Evolutionary conservation across 2,329 filamentous ascomycete species (phyloP), one percentile per base, ranked within the genome.

Genomic region (Scedosporium boydii): DNA sequence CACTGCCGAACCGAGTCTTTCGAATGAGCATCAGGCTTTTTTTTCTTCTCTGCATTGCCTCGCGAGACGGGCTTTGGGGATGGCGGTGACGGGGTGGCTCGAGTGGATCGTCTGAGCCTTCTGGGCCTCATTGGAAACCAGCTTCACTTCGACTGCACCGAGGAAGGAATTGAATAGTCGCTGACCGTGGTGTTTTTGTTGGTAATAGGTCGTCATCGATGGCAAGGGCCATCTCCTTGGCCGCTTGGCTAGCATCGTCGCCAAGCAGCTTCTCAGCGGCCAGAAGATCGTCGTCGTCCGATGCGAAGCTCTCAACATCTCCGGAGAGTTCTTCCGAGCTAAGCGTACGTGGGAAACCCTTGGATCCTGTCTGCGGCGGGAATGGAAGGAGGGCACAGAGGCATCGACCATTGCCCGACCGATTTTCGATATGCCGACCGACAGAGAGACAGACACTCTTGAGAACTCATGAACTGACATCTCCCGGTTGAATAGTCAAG

Each of bases 201-300:
- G 12, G 9, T 53, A 65, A 65, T 67, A 96, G 92, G 88, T 97
- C 84, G 90, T 97, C 84, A 96, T 99, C 79, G 95, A 99, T 88
- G 95, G 93, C 91, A 99, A 99, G 89, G 95, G 95, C 83, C 95
- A 99, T 84, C 90, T 99, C 80, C 92, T 99, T 81, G 95, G 95
- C 86, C 93, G 95, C 81, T 88, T 99, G 80, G 93, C 93, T 83
- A 92, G 88, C 80, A 96, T 92, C 77, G 92, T 98, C 76, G 93
- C 93, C 79, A 98, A 98, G 90, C 93, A 98, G 86, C 88, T 98
- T 76, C 90, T 98, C 74, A 96, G 88, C 82, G 93, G 93, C 79
- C 93, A 98, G 86, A 98, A 98, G 90, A 96, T 99, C 78, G 93
- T 98, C 75, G 85, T 99, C 73, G 95, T 99, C 79, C 91, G 95